Conservation (phyloP, 2,329 filamentous ascomycete genomes). For the Trichophyton rubrum region DNA sequence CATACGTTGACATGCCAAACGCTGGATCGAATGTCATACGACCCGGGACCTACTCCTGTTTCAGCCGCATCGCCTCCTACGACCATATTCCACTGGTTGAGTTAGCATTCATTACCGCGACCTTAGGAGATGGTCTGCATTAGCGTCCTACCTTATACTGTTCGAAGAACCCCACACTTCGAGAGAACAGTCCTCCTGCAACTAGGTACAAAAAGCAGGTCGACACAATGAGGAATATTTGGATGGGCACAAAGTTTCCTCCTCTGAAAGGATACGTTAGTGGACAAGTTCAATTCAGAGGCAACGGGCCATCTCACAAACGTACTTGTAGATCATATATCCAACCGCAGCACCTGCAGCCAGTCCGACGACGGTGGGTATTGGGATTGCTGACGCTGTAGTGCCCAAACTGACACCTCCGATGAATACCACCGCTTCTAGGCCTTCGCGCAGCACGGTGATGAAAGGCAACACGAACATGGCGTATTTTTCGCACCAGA, state of each 20-base stretch:
- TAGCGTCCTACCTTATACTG: conserved; percentile 5
- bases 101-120: neutral
- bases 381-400: conserved; percentile 7
- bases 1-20: conserved; percentile 11
- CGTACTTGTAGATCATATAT: conserved; percentile 10
- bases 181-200: conserved; percentile 6
- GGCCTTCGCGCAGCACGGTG: conserved; percentile 8
- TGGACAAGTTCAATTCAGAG: neutral
- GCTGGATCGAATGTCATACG: conserved; percentile 8
- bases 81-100: conserved; percentile 7
- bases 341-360: conserved; percentile 7
- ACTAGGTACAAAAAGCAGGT: conserved; percentile 10
- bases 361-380: conserved; percentile 7
- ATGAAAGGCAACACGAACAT: conserved; percentile 9
- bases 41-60: conserved; percentile 5
- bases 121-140: neutral
- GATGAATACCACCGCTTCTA: conserved; percentile 10
- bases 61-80: conserved; percentile 9
- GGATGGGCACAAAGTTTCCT: conserved; percentile 9
- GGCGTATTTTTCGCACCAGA: conserved; percentile 9
- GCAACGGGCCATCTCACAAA: neutral
- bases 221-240: conserved; percentile 10
- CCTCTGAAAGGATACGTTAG: conserved; percentile 1
- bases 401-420: conserved; percentile 8
- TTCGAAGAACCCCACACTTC: conserved; percentile 8